A percentile compares a stretch with the other conserved stretches of the same genome.
Conservation (phyloP, 805 yeast species). For the Cyberlindnera japonica region DNA sequence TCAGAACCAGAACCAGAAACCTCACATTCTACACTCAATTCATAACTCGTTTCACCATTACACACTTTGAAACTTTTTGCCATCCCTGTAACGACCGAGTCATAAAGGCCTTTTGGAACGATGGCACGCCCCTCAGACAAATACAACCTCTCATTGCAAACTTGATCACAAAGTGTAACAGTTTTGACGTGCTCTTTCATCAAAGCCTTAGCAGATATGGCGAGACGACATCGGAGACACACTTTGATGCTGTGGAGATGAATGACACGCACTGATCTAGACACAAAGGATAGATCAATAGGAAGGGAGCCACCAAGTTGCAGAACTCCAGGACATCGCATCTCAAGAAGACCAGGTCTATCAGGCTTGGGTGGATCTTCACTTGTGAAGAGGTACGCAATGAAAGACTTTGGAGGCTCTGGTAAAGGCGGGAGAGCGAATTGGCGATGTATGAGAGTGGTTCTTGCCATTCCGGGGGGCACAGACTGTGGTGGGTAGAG, state of each 20-base stretch:
- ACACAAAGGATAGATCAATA: conserved; percentile 10
- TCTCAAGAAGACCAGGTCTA: conserved; percentile 3
- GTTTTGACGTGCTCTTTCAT: not conserved
- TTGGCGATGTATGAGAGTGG: conserved; percentile 6
- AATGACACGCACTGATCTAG: not conserved
- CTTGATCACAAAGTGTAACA: conserved; percentile 9
- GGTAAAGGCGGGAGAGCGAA: conserved; percentile 6
- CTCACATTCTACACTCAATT: conserved; percentile 4
- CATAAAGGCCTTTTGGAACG: conserved; percentile 5
- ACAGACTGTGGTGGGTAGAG: conserved; percentile 10
- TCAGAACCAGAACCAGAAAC: conserved; percentile 5
- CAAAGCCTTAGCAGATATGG: conserved; percentile 1
- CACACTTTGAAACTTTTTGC: conserved; percentile 10
- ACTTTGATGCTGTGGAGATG: conserved; percentile 8
- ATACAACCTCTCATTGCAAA: conserved; percentile 7
- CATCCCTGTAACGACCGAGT: conserved; percentile 10
- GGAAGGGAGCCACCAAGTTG: conserved; percentile 11
- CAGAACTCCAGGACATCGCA: conserved; percentile 8
- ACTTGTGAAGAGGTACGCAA: conserved; percentile 7
- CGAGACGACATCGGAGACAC: not conserved
- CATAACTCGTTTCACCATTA: conserved; percentile 10
- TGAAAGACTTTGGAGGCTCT: conserved; percentile 11
- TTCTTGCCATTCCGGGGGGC: conserved; percentile 5
- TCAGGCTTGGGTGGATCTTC: conserved; percentile 10
- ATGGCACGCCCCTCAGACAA: conserved; percentile 6